A percentile compares a stretch with the other conserved stretches of the same genome.
Conservation (phyloP, 2,329 filamentous ascomycete species). For the Xylaria sp. region DNA sequence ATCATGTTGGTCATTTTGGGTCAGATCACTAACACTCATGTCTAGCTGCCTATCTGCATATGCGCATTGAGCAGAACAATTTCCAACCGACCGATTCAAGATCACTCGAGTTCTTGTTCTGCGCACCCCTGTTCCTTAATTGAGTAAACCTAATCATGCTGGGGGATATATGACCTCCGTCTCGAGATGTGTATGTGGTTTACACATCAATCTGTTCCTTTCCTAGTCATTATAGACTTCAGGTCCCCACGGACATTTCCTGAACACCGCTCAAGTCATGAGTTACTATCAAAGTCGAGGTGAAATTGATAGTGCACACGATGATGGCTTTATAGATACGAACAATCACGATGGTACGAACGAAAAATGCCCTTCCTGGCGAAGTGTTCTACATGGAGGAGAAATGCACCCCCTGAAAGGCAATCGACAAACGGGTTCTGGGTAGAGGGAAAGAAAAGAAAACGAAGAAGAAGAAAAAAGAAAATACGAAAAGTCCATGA, state of each 20-base stretch:
- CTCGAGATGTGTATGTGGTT: neutral
- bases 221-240: neutral
- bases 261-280: neutral
- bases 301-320: neutral
- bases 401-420: too few species aligned
- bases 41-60: constrained; percentile 43
- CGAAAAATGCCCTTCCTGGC: neutral
- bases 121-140: constrained; percentile 45
- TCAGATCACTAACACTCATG: constrained; percentile 11
- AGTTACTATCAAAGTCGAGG: neutral
- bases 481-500: neutral
- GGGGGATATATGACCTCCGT: constrained; percentile 26
- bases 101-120: constrained; percentile 50
- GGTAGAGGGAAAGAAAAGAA: too few species aligned
- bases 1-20: neutral
- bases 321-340: neutral
- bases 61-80: constrained; percentile 54
- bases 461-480: neutral
- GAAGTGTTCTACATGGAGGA: neutral
- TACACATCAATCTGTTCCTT: neutral
- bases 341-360: too few species aligned
- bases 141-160: constrained; percentile 4
- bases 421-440: too few species aligned
- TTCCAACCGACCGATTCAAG: constrained; percentile 54
- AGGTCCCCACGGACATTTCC: neutral